Conservation (phyloP, 73 alveolate species). For the Uronychia binucleata region DNA sequence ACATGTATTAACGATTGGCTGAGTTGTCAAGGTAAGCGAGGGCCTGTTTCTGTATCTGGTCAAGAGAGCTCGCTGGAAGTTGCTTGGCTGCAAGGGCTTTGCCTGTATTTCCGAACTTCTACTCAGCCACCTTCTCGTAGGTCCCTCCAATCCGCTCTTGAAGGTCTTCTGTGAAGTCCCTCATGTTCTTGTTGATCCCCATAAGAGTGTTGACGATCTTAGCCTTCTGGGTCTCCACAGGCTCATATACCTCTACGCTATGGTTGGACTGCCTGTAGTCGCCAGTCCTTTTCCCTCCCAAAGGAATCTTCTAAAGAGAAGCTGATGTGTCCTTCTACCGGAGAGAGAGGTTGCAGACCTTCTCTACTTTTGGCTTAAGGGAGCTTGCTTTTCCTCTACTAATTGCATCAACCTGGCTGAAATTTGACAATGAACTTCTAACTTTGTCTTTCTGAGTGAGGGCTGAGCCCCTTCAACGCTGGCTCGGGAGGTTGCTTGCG, state of each 20-base stretch:
- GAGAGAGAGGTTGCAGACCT: no score
- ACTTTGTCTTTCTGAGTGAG: no score
- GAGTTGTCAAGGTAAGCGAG: not conserved
- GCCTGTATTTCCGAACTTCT: not conserved
- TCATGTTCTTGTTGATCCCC: not conserved
- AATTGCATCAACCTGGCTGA: no score
- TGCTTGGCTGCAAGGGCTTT: not conserved
- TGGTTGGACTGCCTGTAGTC: not conserved
- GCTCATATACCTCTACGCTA: not conserved
- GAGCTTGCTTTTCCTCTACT: no score
- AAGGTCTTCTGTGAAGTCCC: not conserved
- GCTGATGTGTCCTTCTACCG: no score
- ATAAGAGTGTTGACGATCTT: not conserved
- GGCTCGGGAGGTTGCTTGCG: no score
- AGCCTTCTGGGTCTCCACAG: not conserved
- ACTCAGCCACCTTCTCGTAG: not conserved
- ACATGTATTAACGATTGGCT: not conserved
- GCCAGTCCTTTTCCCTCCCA: no score
- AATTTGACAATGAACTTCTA: no score
- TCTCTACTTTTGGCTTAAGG: no score
- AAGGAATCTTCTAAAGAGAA: no score
- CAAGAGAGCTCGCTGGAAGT: not conserved
- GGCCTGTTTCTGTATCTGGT: not conserved
- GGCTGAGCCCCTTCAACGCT: no score
- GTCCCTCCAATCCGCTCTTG: not conserved